phyloP scores from a whole-genome alignment of 2,329 filamentous ascomycete genomes.

The Biscogniauxia sp. region DNA sequence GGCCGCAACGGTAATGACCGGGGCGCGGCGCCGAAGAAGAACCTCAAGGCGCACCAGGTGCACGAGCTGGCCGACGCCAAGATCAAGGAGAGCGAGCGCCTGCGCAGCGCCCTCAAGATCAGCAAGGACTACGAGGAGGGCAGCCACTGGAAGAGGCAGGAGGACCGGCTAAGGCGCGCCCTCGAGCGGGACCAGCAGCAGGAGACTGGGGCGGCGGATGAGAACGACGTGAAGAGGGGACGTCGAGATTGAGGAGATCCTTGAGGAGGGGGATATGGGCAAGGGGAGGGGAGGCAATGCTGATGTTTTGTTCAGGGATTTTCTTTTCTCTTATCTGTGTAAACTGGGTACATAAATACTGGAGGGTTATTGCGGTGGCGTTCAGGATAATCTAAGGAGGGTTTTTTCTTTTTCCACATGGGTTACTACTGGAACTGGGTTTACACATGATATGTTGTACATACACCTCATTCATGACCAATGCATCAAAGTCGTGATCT shows the following conservation, averaged over 20 bases:
- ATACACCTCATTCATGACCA: too few relatives aligned
- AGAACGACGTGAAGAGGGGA: neutral
- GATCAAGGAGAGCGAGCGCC: slow-evolving; percentile 87
- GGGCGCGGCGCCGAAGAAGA: too few relatives aligned
- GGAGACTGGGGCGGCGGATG: slow-evolving; percentile 1
- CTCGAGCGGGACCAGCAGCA: slow-evolving; percentile 36
- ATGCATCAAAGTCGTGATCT: too few relatives aligned
- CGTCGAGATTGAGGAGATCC: neutral
- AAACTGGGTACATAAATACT: slow-evolving; percentile 2
- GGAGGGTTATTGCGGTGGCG: slow-evolving; percentile 12
- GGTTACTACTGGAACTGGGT: too few relatives aligned
- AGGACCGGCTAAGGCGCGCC: slow-evolving; percentile 59
- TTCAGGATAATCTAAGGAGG: slow-evolving; percentile 5
- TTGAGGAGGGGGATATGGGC: too few relatives aligned
- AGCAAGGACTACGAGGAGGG: slow-evolving; percentile 83
- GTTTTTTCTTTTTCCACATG: too few relatives aligned
- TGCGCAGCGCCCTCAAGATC: slow-evolving; percentile 84
- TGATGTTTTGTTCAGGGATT: neutral
- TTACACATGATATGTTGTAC: too few relatives aligned
- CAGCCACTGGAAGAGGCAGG: slow-evolving; percentile 79
- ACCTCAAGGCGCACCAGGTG: slow-evolving; percentile 87
- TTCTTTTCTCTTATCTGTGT: slow-evolving; percentile 1
- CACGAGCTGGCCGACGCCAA: slow-evolving; percentile 96
- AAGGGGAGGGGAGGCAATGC: slow-evolving; percentile 6
- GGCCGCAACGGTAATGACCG: slow-evolving; percentile 36